Evolutionary conservation across 2,329 filamentous ascomycete species (phyloP).

Genomic region (Beauveria brongniartii): DNA sequence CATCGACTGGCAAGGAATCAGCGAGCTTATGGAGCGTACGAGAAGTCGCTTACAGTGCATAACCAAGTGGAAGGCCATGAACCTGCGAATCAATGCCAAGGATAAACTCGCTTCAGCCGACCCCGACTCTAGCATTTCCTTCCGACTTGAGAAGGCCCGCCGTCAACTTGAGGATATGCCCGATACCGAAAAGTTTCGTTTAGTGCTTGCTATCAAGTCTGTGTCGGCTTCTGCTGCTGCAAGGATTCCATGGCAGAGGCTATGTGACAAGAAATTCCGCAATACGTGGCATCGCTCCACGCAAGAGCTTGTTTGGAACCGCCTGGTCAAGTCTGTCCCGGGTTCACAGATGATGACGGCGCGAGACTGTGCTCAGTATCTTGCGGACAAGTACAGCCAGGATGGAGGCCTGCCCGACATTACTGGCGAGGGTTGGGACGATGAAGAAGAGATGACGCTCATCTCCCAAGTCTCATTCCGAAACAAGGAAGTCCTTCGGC

Average conservation of each 20-base stretch:
- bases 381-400: constrained; percentile 27
- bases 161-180: constrained; percentile 34
- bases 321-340: constrained; percentile 28
- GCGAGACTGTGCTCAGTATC: constrained; percentile 27
- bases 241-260: constrained; percentile 41
- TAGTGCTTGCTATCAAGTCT: constrained; percentile 36
- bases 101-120: constrained; percentile 25
- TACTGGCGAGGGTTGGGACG: constrained; percentile 22
- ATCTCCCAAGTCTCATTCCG: constrained; percentile 12
- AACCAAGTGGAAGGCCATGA: constrained; percentile 53
- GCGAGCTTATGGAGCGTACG: constrained; percentile 50
- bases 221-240: constrained; percentile 24
- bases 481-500: background rate
- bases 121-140: constrained; percentile 29
- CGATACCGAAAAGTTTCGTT: constrained; percentile 34
- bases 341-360: constrained; percentile 23
- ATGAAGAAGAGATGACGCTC: constrained; percentile 25
- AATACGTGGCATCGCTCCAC: constrained; percentile 29
- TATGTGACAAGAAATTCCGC: constrained; percentile 34
- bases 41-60: constrained; percentile 61
- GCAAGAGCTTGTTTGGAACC: constrained; percentile 32
- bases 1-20: constrained; percentile 60
- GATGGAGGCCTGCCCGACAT: constrained; percentile 27
- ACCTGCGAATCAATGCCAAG: constrained; percentile 25
- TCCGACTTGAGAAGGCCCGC: constrained; percentile 35